Evolutionary conservation across 2,329 filamentous ascomycete genomes (phyloP).

Genomic region (Coniella vitis): DNA sequence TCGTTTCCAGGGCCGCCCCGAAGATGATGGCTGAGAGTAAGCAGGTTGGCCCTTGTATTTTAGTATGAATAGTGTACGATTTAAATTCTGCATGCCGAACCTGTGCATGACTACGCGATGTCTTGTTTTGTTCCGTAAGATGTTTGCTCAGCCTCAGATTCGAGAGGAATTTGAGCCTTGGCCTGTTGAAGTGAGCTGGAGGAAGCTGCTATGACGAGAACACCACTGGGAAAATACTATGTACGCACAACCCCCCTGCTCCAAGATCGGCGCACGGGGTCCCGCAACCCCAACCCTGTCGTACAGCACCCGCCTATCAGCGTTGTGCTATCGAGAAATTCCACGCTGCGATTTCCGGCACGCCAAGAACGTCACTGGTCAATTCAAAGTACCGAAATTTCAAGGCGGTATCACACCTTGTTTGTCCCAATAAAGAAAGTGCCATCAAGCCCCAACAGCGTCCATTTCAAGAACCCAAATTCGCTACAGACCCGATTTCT

Average conservation of each 20-base stretch:
- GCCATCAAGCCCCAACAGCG: not conserved
- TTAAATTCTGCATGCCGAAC: too few species aligned
- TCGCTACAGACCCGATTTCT: not conserved
- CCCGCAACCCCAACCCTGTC: not conserved
- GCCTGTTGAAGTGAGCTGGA: too few species aligned
- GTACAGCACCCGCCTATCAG: not conserved
- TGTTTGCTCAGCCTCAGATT: too few species aligned
- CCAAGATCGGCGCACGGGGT: not conserved
- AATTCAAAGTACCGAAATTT: too few species aligned
- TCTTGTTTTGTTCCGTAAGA: too few species aligned
- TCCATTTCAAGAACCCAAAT: not conserved
- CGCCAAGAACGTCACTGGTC: not conserved
- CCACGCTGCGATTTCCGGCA: constrained; percentile 1
- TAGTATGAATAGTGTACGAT: not conserved
- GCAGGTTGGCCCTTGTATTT: not conserved
- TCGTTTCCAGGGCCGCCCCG: constrained; percentile 34
- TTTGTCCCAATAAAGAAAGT: too few species aligned
- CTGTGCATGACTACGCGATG: too few species aligned
- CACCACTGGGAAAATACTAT: too few species aligned
- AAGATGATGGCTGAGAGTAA: not conserved
- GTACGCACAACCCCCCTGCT: too few species aligned
- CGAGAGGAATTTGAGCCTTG: too few species aligned
- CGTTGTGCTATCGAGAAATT: not conserved
- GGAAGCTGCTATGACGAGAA: too few species aligned
- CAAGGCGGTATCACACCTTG: too few species aligned